phyloP scores from a whole-genome alignment of 805 yeast species.

The Suhomyces canberraensis region DNA sequence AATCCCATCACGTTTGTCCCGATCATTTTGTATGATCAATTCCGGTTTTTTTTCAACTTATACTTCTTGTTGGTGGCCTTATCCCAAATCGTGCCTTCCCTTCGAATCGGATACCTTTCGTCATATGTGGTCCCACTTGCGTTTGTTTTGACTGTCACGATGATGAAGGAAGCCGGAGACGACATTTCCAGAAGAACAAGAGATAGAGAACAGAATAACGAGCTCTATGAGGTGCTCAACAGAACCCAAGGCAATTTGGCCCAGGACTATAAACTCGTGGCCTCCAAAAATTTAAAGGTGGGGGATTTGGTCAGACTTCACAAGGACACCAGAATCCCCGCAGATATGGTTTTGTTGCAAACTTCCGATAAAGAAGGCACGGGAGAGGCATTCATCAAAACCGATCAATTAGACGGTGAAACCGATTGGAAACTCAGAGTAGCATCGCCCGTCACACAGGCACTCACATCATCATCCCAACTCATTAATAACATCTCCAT shows the following conservation, averaged over 20 bases:
- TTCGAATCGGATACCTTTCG: conserved; percentile 89
- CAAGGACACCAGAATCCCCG: conserved; percentile 87
- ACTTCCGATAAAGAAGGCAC: conserved; percentile 63
- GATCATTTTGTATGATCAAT: conserved; percentile 86
- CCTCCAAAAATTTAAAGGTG: conserved; percentile 66
- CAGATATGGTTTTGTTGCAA: conserved; percentile 83
- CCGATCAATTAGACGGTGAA: conserved; percentile 98
- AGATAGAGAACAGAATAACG: conserved; percentile 85
- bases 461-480: conserved; percentile 43
- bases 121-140: conserved; percentile 93
- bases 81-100: conserved; percentile 84
- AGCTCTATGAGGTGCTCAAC: conserved; percentile 67
- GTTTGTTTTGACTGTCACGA: conserved; percentile 87
- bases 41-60: conserved; percentile 92
- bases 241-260: conserved; percentile 18
- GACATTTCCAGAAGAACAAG: conserved; percentile 88
- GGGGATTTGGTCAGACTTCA: conserved; percentile 81
- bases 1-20: conserved; percentile 87
- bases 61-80: conserved; percentile 91
- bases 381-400: conserved; percentile 91
- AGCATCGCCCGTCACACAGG: conserved; percentile 73
- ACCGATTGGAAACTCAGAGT: conserved; percentile 96
- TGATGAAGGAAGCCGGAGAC: conserved; percentile 94
- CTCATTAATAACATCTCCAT: conserved; percentile 47
- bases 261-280: conserved; percentile 24